Evolutionary conservation across 2,329 filamentous ascomycete genomes (phyloP).

Genomic region (Xylaria sp.): DNA sequence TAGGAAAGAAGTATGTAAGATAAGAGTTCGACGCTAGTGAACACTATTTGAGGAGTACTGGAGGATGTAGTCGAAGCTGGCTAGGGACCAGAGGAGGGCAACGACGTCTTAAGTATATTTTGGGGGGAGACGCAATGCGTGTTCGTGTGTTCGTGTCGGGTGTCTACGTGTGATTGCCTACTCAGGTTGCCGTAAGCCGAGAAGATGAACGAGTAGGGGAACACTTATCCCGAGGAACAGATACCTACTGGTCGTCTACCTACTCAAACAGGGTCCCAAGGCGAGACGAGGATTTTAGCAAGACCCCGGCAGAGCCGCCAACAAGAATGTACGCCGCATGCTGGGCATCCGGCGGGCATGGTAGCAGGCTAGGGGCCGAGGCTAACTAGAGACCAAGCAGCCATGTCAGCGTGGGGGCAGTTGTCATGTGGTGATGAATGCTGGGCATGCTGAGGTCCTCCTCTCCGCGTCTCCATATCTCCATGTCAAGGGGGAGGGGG

Average conservation of each 20-base stretch:
- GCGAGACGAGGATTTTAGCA: conserved; percentile 1
- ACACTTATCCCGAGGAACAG: conserved; percentile 4
- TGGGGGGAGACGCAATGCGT: too few relatives aligned
- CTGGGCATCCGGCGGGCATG: neutral
- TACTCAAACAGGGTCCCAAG: conserved; percentile 14
- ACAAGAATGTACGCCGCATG: neutral
- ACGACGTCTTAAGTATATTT: conserved; percentile 19
- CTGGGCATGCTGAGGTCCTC: conserved; percentile 2
- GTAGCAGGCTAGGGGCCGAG: conserved; percentile 7
- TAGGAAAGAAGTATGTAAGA: neutral
- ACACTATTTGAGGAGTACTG: neutral
- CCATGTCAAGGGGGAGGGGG: too few relatives aligned
- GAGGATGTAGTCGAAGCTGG: conserved; percentile 9
- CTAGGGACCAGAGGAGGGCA: conserved; percentile 6
- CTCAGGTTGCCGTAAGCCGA: neutral
- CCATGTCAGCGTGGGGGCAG: conserved; percentile 12
- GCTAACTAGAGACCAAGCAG: conserved; percentile 1
- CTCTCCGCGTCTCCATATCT: conserved; percentile 7
- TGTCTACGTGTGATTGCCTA: conserved; percentile 7
- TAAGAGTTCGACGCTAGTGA: neutral
- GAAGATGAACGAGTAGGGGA: conserved; percentile 14
- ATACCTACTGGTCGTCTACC: conserved; percentile 15
- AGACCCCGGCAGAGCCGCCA: conserved; percentile 22
- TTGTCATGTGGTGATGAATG: conserved; percentile 13
- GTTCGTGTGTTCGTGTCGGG: neutral